A percentile compares a stretch with the other conserved stretches of the same genome.
Conservation (phyloP, 2,329 filamentous ascomycete species). For the Fusarium sp. region DNA sequence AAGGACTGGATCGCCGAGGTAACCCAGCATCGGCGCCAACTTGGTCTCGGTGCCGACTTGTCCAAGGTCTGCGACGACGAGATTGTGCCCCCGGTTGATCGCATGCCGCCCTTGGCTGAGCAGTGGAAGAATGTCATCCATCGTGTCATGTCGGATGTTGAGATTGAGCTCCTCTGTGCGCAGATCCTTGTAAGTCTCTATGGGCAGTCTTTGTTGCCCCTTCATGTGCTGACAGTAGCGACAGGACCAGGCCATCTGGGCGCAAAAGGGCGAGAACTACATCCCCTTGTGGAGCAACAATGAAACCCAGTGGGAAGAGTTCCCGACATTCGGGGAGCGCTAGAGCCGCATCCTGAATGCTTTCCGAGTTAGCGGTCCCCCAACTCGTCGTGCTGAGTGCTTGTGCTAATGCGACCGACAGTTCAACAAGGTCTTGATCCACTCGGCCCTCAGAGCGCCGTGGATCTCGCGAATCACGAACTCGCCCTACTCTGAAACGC, state of each 20-base stretch:
- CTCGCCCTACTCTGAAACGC: constrained; percentile 37
- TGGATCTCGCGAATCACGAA: constrained; percentile 44
- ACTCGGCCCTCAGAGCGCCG: constrained; percentile 42
- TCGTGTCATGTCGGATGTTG: constrained; percentile 33
- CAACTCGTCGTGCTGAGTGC: accelerated
- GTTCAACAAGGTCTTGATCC: constrained; percentile 45
- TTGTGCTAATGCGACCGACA: constrained; percentile 10
- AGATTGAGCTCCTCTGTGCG: constrained; percentile 43
- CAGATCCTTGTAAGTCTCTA: constrained; percentile 29
- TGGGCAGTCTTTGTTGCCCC: accelerated
- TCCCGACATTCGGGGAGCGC: constrained; percentile 43
- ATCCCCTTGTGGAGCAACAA: constrained; percentile 43
- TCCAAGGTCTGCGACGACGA: constrained; percentile 25
- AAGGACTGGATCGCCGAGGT: constrained; percentile 29
- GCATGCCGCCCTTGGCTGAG: constrained; percentile 28
- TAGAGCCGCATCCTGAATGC: constrained; percentile 44
- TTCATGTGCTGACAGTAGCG: not conserved
- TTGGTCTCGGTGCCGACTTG: constrained; percentile 11
- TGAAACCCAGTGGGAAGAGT: constrained; percentile 47
- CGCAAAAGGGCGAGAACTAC: constrained; percentile 39
- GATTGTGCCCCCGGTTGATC: constrained; percentile 23
- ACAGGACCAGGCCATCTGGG: constrained; percentile 36
- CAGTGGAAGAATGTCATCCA: constrained; percentile 46
- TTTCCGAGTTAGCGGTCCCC: constrained; percentile 31
- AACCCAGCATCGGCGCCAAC: not conserved